Conservation (phyloP, 2,329 filamentous ascomycete species). For the Aureobasidium uvarum region DNA sequence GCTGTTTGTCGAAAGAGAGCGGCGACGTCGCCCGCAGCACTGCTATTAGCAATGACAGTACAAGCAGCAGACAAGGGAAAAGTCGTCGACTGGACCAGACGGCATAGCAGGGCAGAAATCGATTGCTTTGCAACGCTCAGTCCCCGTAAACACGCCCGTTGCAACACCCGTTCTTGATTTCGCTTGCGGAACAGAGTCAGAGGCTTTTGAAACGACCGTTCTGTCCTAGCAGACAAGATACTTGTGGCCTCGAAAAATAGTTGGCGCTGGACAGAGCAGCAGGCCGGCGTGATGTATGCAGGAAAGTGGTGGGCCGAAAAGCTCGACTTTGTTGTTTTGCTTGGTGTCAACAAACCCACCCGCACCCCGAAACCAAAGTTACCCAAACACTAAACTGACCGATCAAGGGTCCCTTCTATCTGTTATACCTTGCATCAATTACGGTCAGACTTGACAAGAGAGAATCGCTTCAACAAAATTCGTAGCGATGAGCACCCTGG, state of each 20-base stretch:
- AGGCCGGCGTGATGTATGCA: slow-evolving; percentile 22
- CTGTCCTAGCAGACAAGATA: not conserved
- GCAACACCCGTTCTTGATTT: slow-evolving; percentile 24
- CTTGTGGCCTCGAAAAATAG: slow-evolving; percentile 6
- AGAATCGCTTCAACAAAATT: not conserved
- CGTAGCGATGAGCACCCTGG: not conserved
- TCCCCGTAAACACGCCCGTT: slow-evolving; percentile 26
- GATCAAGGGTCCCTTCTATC: slow-evolving; percentile 7
- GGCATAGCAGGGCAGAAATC: slow-evolving; percentile 25
- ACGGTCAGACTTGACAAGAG: not conserved
- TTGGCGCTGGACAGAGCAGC: slow-evolving; percentile 18
- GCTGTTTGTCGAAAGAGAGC: not conserved
- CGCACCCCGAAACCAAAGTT: slow-evolving; percentile 23
- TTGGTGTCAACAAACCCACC: slow-evolving; percentile 26
- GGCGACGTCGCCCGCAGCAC: slow-evolving; percentile 18
- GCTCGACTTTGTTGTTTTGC: slow-evolving; percentile 23
- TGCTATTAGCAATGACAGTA: slow-evolving; percentile 22
- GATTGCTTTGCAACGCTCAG: slow-evolving; percentile 23
- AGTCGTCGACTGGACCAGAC: slow-evolving; percentile 4
- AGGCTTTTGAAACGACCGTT: slow-evolving; percentile 14
- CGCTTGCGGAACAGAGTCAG: slow-evolving; percentile 9
- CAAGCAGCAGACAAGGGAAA: slow-evolving; percentile 17
- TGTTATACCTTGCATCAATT: not conserved
- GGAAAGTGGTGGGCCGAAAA: slow-evolving; percentile 21
- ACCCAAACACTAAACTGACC: slow-evolving; percentile 7